Base-by-base conservation (phyloP, 140 eudicot genomes). In the Flaveria floridana region DNA sequence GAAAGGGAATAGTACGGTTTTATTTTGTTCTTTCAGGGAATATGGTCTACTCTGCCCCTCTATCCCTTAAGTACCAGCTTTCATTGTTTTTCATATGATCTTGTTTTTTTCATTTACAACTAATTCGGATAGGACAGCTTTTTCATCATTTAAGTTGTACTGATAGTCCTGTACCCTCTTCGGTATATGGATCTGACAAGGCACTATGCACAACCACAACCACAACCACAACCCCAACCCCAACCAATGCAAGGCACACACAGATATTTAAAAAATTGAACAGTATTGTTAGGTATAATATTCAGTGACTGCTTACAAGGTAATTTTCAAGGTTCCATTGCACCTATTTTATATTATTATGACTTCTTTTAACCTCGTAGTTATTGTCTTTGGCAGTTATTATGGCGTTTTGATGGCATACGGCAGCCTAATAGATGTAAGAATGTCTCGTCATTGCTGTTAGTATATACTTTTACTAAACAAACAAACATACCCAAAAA, bases 371-470 rank as follows among this genome's bases (percentile, higher is more conserved):
- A 74, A 78, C 76, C 65, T 41, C 12, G 20, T 72, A 23, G 12
- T 41, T 37, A 18, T 67, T 41, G 25, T 70, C 59, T 50, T 20
- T 78, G 73, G 53, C 92, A 89, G 96, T 62, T 89, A 89, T 67
- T 87, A 70, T 53, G 96, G 89, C 20, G 90, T 87, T 71, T 82
- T 89, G n/a, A 85, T 89, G 92, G 96, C 92, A 70, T 89, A 87
- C 57, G 89, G 96, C 78, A 85, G 87, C 83, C 87, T 89, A 50
- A 65, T 78, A 61, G 92, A 89, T 85, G 96, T 89, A 87, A 85
- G 96, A 30, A 68, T 46, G 52, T 80, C 68, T 78, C 26, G 65
- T 39, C 73, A 52, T 4, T 65, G 28, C 14, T 79, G 25, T 34
- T 34, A 34, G 41, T 34, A 34, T 34, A 6, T 34, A 34, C 7